Conservation (phyloP, 148 eudicot genomes). For the Rheum nobile region DNA sequence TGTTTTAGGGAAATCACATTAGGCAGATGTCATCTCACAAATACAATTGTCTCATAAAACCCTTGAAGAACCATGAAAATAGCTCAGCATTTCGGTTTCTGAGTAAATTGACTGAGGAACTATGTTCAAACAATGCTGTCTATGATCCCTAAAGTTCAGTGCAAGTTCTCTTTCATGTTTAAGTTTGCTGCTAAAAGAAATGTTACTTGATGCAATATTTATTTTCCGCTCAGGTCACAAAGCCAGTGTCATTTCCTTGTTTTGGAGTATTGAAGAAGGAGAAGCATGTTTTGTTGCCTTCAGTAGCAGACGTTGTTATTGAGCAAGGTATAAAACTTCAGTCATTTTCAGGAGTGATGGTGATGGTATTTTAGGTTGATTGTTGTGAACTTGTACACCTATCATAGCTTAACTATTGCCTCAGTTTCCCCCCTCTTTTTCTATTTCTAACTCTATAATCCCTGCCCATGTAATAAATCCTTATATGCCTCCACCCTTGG, state of each 20-base stretch:
- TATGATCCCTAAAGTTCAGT: neutral
- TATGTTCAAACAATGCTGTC: neutral
- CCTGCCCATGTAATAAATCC: neutral
- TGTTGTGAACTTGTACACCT: neutral
- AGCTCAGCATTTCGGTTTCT: neutral
- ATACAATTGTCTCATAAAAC: neutral
- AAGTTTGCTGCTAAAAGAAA: neutral
- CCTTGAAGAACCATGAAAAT: neutral
- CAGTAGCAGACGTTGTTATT: slow-evolving; percentile 72
- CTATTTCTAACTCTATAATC: neutral
- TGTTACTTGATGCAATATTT: neutral
- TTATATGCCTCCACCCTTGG: neutral
- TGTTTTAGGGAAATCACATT: neutral
- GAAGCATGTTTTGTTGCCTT: slow-evolving; percentile 65
- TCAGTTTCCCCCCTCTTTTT: neutral
- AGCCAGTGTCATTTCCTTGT: slow-evolving; percentile 71
- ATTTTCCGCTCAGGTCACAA: slow-evolving; percentile 35
- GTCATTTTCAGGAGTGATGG: neutral
- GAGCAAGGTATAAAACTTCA: slow-evolving; percentile 59
- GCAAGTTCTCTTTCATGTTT: neutral
- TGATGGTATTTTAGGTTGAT: neutral
- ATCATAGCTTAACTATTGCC: neutral
- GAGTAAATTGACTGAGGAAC: neutral
- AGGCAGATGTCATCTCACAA: neutral
- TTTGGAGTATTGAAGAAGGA: slow-evolving; percentile 78